Evolutionary conservation across 225 moss, liverwort and hornwort genomes (phyloP), one percentile per base, ranked within the genome.

Genomic region (Neckera pumila): DNA sequence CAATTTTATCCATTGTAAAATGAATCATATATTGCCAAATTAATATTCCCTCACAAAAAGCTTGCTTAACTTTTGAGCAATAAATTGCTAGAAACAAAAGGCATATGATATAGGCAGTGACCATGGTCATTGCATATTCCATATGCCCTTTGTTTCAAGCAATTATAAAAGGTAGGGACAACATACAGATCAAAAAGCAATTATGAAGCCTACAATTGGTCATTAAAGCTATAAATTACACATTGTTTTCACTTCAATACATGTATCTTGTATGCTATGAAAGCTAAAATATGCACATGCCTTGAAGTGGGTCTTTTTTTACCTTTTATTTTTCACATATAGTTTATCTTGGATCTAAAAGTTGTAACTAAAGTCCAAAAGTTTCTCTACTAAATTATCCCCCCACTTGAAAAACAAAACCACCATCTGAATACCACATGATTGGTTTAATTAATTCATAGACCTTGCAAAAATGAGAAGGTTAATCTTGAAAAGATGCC

Each of bases 101-200:
- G 12, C 6, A 12, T 20, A 69, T 69, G 3, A 3, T n/a, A 67
- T 21, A 67, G n/a, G 4, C 22, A 38, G 38, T 38, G 67, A n/a
- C 21, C n/a, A 21, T n/a, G n/a, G n/a, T n/a, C n/a, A n/a, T n/a
- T n/a, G n/a, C n/a, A n/a, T n/a, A n/a, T n/a, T n/a, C n/a, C n/a
- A n/a, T n/a, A n/a, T n/a, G n/a, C n/a, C n/a, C n/a, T n/a, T n/a
- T n/a, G n/a, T n/a, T n/a, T n/a, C n/a, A n/a, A n/a, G n/a, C n/a
- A n/a, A n/a, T n/a, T 4, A n/a, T n/a, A 1, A 67, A n/a, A 67
- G 0, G 4, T 67, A 21, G 12, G 1, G 20, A 0, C 12, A n/a
- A 67, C 7, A 21, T n/a, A 11, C 6, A 10, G 6, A 19, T 19
- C 5, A 36, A 5, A 0, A 64, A 33, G 33, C 19, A 36, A 36